Evolutionary conservation across 768 basidiomycete species (phyloP).

Genomic region (Leccinum rimulosum): DNA sequence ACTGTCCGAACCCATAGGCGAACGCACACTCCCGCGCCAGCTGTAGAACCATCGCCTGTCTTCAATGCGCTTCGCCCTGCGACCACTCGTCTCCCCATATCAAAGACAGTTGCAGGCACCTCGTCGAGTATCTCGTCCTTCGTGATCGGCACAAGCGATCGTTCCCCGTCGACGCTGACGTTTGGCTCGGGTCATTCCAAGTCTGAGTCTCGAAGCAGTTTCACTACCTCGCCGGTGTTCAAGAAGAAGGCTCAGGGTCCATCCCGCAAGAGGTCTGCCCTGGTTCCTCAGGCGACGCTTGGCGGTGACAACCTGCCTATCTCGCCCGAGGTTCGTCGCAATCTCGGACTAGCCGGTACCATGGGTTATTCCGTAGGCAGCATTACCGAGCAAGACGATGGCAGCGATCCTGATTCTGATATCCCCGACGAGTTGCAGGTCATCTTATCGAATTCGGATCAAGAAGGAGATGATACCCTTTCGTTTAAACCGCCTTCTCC

Average conservation of each 20-base stretch:
- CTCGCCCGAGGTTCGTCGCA: constrained; percentile 49
- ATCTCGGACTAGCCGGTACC: constrained; percentile 64
- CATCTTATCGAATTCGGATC: constrained; percentile 48
- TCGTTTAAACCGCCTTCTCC: constrained; percentile 37
- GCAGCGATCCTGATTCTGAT: constrained; percentile 69
- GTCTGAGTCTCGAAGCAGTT: constrained; percentile 21
- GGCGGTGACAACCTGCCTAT: constrained; percentile 36
- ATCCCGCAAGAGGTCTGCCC: constrained; percentile 25
- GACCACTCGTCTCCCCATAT: constrained; percentile 25
- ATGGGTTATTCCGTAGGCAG: constrained; percentile 60
- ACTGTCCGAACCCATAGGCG: constrained; percentile 43
- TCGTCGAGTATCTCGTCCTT: constrained; percentile 28
- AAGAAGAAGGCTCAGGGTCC: constrained; percentile 30
- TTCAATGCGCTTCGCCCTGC: constrained; percentile 61
- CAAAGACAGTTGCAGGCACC: constrained; percentile 22
- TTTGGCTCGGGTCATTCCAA: constrained; percentile 38
- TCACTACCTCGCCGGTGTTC: constrained; percentile 35
- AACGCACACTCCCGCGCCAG: constrained; percentile 56
- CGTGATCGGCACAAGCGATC: constrained; percentile 16
- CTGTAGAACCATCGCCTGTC: constrained; percentile 53
- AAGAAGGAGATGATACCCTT: constrained; percentile 42
- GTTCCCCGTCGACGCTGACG: constrained; percentile 34
- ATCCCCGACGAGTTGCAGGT: constrained; percentile 76
- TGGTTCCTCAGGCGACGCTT: constrained; percentile 15
- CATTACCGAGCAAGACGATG: constrained; percentile 46